Conservation (phyloP, 306 rosid species). For the Sphenostylis stenocarpa region DNA sequence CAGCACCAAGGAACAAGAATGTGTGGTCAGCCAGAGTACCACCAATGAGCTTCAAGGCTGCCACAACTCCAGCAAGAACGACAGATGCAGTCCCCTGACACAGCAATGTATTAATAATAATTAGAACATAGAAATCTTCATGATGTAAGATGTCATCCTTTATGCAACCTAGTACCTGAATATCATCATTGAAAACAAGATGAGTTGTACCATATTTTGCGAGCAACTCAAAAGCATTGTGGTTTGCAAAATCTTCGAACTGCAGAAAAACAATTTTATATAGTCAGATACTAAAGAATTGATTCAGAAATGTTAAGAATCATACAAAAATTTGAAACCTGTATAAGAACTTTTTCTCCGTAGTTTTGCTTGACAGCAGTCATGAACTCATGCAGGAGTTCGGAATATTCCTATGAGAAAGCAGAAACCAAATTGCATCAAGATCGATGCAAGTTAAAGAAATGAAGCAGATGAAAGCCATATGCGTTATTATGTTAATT, state of each 20-base stretch:
- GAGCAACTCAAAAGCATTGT: constrained; percentile 14
- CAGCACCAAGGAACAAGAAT: constrained; percentile 20
- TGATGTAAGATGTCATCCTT: neutral
- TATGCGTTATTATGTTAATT: neutral
- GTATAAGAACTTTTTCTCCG: constrained; percentile 8
- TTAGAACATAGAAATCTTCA: neutral
- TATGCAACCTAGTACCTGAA: neutral
- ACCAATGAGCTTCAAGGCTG: constrained; percentile 17
- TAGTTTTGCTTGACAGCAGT: constrained; percentile 19
- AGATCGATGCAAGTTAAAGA: neutral
- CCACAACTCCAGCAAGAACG: constrained; percentile 13
- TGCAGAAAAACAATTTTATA: neutral
- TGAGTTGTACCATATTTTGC: constrained; percentile 19
- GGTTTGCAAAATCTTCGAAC: constrained; percentile 18
- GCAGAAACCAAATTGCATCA: neutral
- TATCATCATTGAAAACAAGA: constrained; percentile 12
- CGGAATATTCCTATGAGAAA: constrained; percentile 9
- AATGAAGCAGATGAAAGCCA: neutral
- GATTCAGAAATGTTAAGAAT: neutral
- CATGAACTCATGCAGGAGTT: constrained; percentile 1
- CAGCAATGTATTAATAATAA: neutral
- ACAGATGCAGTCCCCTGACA: constrained; percentile 18
- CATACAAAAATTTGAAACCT: neutral
- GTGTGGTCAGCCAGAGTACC: neutral
- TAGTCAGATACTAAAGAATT: neutral